Percentiles rank a stretch among this genome's conserved stretches.
phyloP scores from a whole-genome alignment of 805 yeast species.

The Blastobotrys mokoenaii region DNA sequence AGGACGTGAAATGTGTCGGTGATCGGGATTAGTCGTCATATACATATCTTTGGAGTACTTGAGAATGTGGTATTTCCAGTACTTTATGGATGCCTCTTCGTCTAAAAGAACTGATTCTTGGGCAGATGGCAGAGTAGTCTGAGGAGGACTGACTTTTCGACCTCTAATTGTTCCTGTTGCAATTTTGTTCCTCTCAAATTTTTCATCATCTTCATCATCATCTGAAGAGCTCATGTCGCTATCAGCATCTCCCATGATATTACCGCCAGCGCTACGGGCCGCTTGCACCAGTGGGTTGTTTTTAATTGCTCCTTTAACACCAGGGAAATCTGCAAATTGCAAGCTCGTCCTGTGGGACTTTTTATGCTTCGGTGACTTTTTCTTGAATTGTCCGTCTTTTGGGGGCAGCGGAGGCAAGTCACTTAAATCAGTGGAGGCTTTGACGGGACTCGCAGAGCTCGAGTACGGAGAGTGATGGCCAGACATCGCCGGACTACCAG shows the following conservation, averaged over 20 bases:
- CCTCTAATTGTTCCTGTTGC: slow-evolving; percentile 5
- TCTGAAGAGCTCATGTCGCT: neutral
- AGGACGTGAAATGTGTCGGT: slow-evolving; percentile 48
- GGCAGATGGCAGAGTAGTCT: neutral
- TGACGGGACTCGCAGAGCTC: neutral
- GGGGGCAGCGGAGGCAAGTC: neutral
- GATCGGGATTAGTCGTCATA: slow-evolving; percentile 59
- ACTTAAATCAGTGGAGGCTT: neutral
- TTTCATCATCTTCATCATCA: slow-evolving; percentile 3
- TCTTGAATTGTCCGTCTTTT: neutral
- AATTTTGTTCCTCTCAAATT: neutral
- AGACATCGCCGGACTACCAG: too few relatives aligned
- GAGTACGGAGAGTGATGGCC: neutral
- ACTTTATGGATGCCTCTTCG: slow-evolving; percentile 17
- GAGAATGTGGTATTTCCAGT: slow-evolving; percentile 59
- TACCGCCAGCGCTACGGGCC: too few relatives aligned
- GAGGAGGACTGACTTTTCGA: neutral
- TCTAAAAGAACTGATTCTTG: neutral
- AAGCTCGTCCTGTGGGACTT: neutral
- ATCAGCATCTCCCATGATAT: too few relatives aligned
- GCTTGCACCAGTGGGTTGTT: neutral
- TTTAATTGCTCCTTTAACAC: neutral
- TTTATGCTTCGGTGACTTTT: neutral
- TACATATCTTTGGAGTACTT: slow-evolving; percentile 48
- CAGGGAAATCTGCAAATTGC: neutral